A percentile compares a stretch with the other conserved stretches of the same genome.
phyloP scores from a whole-genome alignment of 305 asterid species.

The Fraxinus floribunda region DNA sequence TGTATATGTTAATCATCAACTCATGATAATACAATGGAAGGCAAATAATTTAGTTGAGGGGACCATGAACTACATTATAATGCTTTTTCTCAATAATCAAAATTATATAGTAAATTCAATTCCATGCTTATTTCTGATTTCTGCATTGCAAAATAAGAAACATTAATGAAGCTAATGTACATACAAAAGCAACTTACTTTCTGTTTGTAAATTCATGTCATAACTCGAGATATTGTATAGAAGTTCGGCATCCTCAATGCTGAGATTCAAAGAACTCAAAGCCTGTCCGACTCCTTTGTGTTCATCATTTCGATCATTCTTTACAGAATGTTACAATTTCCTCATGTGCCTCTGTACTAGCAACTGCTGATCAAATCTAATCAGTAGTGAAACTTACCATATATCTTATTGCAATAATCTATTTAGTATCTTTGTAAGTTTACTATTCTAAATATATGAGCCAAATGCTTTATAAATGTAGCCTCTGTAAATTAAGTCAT shows the following conservation, averaged over 20 bases:
- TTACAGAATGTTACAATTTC: background rate
- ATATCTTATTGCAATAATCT: background rate
- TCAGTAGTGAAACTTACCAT: background rate
- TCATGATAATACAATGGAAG: background rate
- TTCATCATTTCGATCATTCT: background rate
- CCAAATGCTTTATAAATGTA: too few relatives aligned
- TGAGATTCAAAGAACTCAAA: background rate
- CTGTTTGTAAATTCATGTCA: background rate
- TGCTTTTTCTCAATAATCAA: background rate
- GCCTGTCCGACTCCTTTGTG: background rate
- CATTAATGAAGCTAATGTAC: background rate
- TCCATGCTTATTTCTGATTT: background rate
- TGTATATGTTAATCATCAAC: background rate
- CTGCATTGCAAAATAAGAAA: background rate
- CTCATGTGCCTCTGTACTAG: background rate
- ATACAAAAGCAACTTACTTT: background rate
- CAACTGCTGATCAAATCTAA: background rate
- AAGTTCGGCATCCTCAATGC: constrained; percentile 1
- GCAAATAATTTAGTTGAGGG: background rate
- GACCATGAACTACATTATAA: background rate
- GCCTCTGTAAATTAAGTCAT: too few relatives aligned
- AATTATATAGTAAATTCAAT: background rate
- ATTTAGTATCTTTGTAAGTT: background rate
- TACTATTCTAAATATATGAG: too few relatives aligned
- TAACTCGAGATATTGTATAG: too few relatives aligned